Conservation (phyloP, 2,329 filamentous ascomycete species). For the Penicillium sp. region DNA sequence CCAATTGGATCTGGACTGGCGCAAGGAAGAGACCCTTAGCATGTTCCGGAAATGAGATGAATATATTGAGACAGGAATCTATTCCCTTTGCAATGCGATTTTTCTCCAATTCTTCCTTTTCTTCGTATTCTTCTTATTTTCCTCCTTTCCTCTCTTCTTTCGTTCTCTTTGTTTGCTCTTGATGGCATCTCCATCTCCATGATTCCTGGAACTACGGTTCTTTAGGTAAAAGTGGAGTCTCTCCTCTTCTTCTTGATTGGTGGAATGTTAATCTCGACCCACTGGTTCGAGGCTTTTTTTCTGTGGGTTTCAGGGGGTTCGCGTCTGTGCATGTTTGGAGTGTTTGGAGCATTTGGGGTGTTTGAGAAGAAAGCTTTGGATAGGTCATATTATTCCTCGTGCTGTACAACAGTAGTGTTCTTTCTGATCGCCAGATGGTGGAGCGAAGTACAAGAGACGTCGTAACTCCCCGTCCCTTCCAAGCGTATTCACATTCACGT, state of each 20-base stretch:
- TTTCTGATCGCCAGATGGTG: too few species aligned
- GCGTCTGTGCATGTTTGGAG: not conserved
- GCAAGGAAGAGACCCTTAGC: conserved; percentile 43
- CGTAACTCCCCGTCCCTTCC: too few species aligned
- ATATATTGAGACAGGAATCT: not conserved
- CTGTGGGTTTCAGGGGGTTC: not conserved
- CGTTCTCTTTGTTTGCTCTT: not conserved
- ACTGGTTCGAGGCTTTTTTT: not conserved
- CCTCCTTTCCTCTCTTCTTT: conserved; percentile 10
- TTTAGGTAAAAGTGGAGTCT: not conserved
- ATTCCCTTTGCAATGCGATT: not conserved
- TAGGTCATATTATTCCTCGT: not conserved
- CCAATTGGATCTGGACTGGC: conserved; percentile 47
- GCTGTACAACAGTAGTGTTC: too few species aligned
- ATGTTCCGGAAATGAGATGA: conserved; percentile 42
- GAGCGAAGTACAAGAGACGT: too few species aligned
- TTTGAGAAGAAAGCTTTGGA: not conserved
- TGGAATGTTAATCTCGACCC: not conserved
- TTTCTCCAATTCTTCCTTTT: not conserved
- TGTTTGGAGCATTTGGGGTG: too few species aligned
- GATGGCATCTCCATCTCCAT: not conserved
- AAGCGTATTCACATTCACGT: too few species aligned
- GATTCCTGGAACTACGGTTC: not conserved
- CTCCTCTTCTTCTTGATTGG: not conserved
- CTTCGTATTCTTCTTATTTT: not conserved